Evolutionary conservation across 208 protist species (phyloP).

Genomic region (Blastocrithidia nonstop): DNA sequence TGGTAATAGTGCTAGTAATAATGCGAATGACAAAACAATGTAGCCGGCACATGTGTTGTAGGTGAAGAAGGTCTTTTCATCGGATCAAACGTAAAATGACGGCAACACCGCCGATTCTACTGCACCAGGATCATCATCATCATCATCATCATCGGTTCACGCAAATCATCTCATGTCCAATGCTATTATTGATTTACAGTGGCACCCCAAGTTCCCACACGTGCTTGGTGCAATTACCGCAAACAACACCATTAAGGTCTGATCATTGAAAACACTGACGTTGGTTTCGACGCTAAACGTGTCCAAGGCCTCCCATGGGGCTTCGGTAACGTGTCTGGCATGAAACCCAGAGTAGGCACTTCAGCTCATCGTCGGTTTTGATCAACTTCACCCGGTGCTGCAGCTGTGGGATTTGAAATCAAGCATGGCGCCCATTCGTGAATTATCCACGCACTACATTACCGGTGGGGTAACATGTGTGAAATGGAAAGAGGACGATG

Average conservation of each 20-base stretch:
- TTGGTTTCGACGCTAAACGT: constrained; percentile 82
- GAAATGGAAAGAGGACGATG: constrained; percentile 88
- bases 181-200: constrained; percentile 49
- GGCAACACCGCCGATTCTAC: no score
- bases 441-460: constrained; percentile 22
- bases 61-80: no score
- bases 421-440: constrained; percentile 65
- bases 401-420: constrained; percentile 96
- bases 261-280: constrained; percentile 88
- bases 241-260: constrained; percentile 83
- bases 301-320: constrained; percentile 31
- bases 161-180: no score
- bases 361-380: constrained; percentile 86
- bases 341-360: constrained; percentile 92
- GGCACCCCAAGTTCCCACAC: constrained; percentile 74
- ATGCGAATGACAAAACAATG: no score
- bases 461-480: constrained; percentile 82
- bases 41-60: no score
- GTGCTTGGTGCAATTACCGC: constrained; percentile 89
- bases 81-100: no score
- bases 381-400: constrained; percentile 82
- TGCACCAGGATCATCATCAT: no score
- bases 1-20: no score
- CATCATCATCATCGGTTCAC: no score
- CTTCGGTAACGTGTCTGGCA: constrained; percentile 59